phyloP scores from a whole-genome alignment of 768 basidiomycete species.

The Pleurotus tuoliensis region DNA sequence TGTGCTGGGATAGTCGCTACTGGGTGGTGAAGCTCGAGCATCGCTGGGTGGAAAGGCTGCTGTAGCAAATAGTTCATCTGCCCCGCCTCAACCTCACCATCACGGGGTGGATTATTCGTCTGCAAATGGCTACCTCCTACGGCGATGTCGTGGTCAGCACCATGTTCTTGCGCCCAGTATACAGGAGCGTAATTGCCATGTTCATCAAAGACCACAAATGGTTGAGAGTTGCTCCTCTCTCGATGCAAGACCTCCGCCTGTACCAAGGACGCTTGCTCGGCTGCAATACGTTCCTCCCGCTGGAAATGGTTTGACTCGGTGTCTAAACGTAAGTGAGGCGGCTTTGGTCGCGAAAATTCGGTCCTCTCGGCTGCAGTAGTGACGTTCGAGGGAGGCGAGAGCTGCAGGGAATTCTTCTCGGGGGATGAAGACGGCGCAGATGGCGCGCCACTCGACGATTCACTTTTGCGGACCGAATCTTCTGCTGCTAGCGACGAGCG shows the following conservation, averaged over 20 bases:
- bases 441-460: not conserved
- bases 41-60: not conserved
- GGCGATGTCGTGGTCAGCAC: not conserved
- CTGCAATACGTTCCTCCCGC: not conserved
- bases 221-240: not conserved
- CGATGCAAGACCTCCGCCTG: not conserved
- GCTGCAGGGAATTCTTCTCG: not conserved
- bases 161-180: not conserved
- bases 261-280: too few relatives aligned
- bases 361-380: constrained; percentile 19
- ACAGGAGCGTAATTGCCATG: not conserved
- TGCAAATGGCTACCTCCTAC: not conserved
- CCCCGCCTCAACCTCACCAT: not conserved
- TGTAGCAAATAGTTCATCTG: not conserved
- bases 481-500: constrained; percentile 14
- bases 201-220: not conserved
- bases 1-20: not conserved
- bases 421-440: not conserved
- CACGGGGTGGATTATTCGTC: not conserved
- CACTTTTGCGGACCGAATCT: constrained; percentile 1
- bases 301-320: constrained; percentile 15
- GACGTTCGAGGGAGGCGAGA: constrained; percentile 4
- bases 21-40: not conserved
- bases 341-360: constrained; percentile 22
- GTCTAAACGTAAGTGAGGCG: constrained; percentile 26